Evolutionary conservation across 352 stramenopile species (phyloP).

Genomic region (Lagenidium giganteum): DNA sequence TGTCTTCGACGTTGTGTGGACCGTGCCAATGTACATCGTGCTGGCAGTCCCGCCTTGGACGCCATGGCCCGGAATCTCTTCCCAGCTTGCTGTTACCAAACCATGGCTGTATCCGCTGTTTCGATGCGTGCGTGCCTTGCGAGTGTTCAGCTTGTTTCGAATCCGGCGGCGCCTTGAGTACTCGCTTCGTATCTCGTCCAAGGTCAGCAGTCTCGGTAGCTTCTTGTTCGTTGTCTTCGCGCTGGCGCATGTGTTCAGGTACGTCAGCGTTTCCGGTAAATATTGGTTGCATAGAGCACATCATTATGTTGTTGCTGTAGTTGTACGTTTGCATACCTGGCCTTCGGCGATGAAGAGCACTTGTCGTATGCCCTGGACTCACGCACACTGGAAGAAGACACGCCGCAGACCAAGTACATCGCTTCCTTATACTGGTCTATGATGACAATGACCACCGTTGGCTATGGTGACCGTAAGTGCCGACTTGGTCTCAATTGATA

Average conservation of each 20-base stretch:
- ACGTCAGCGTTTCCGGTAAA: too few species aligned
- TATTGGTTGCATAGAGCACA: not conserved
- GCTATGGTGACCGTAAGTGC: constrained; percentile 68
- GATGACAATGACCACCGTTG: constrained; percentile 82
- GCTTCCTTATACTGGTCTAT: constrained; percentile 84
- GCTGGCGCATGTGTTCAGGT: constrained; percentile 81
- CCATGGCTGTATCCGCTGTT: constrained; percentile 38
- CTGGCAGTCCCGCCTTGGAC: constrained; percentile 15
- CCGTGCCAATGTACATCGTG: constrained; percentile 63
- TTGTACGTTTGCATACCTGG: constrained; percentile 68
- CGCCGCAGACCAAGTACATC: constrained; percentile 63
- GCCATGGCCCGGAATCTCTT: constrained; percentile 17
- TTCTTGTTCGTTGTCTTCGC: constrained; percentile 69
- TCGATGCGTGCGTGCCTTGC: constrained; percentile 40
- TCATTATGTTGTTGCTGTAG: constrained; percentile 11
- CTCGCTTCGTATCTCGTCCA: constrained; percentile 73
- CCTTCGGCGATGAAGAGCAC: constrained; percentile 52
- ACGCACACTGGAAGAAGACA: constrained; percentile 36
- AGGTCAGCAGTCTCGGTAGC: constrained; percentile 64
- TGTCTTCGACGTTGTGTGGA: constrained; percentile 53
- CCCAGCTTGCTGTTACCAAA: constrained; percentile 10
- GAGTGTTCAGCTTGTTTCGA: constrained; percentile 44
- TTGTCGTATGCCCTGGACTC: constrained; percentile 32
- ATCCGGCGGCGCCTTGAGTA: constrained; percentile 63
- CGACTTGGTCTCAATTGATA: not conserved